Conservation (phyloP, 768 basidiomycete genomes). For the Tylopilus plumbeoviolaceoides region DNA sequence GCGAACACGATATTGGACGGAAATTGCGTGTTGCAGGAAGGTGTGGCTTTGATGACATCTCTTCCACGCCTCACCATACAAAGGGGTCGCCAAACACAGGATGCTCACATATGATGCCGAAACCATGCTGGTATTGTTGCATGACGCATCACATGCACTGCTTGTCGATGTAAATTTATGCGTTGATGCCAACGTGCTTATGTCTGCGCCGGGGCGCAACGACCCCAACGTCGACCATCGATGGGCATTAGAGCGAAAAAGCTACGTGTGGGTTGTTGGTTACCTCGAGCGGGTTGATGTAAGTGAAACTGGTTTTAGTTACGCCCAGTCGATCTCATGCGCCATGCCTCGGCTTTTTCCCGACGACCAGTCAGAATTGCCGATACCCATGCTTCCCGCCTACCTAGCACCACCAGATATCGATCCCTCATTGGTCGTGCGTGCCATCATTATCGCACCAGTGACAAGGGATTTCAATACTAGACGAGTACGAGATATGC, state of each 20-base stretch:
- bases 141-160: conserved; percentile 48
- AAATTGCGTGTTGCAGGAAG: conserved; percentile 60
- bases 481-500: conserved; percentile 20
- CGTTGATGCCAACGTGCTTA: conserved; percentile 32
- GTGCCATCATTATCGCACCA: conserved; percentile 48
- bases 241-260: conserved; percentile 54
- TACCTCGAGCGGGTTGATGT: conserved; percentile 51
- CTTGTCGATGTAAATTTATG: conserved; percentile 57
- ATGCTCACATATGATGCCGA: conserved; percentile 53
- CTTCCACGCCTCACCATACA: conserved; percentile 12
- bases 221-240: conserved; percentile 11
- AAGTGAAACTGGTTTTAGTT: conserved; percentile 19
- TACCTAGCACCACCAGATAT: conserved; percentile 38
- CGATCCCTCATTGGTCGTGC: conserved; percentile 45
- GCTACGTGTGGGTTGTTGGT: conserved; percentile 52
- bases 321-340: conserved; percentile 12
- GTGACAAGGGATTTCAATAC: conserved; percentile 43
- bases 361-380: conserved; percentile 33
- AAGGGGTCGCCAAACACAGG: conserved; percentile 32
- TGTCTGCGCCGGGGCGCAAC: conserved; percentile 12
- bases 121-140: conserved; percentile 43
- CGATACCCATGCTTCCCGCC: conserved; percentile 41
- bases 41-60: conserved; percentile 34
- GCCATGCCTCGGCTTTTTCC: conserved; percentile 10
- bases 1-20: conserved; percentile 37